A percentile compares a stretch with the other conserved stretches of the same genome.
Evolutionary conservation across 2,329 filamentous ascomycete species (phyloP).

Genomic region (Paraphaeosphaeria minitans): DNA sequence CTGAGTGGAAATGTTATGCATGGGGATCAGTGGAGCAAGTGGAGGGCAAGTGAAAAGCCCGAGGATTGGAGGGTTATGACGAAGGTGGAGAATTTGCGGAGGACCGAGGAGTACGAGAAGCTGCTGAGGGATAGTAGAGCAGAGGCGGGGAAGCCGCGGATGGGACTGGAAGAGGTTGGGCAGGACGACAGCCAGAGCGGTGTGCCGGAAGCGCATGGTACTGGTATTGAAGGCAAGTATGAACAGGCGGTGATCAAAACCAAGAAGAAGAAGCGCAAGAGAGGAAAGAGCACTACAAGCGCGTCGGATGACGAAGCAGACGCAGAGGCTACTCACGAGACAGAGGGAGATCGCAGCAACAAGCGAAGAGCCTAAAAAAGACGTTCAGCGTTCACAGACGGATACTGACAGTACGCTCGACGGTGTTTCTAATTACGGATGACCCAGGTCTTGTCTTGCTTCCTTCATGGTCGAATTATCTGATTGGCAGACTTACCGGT

Average conservation of each 20-base stretch:
- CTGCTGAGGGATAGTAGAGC: constrained; percentile 31
- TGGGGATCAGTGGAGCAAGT: constrained; percentile 37
- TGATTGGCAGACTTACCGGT: background rate
- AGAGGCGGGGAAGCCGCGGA: constrained; percentile 25
- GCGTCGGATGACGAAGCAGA: constrained; percentile 5
- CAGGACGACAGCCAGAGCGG: background rate
- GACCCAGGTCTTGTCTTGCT: background rate
- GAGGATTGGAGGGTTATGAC: constrained; percentile 45
- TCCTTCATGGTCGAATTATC: background rate
- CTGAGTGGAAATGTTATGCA: constrained; percentile 41
- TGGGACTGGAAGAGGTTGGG: background rate
- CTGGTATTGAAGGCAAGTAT: background rate
- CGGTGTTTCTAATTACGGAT: no score
- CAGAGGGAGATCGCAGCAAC: constrained; percentile 16
- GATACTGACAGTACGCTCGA: background rate
- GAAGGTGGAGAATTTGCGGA: constrained; percentile 40
- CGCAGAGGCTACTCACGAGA: background rate
- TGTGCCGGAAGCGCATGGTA: no score
- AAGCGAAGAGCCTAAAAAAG: constrained; percentile 25
- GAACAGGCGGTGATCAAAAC: constrained; percentile 10
- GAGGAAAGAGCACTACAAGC: constrained; percentile 22
- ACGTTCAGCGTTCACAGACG: background rate
- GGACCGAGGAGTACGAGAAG: constrained; percentile 38
- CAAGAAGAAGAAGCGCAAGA: constrained; percentile 17
- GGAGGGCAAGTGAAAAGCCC: constrained; percentile 33